These are phyloP conservation scores for Waitea zeae DNA, from an alignment of 1,284 basidiomycete genomes.

Conservation along the genomic window DNA sequence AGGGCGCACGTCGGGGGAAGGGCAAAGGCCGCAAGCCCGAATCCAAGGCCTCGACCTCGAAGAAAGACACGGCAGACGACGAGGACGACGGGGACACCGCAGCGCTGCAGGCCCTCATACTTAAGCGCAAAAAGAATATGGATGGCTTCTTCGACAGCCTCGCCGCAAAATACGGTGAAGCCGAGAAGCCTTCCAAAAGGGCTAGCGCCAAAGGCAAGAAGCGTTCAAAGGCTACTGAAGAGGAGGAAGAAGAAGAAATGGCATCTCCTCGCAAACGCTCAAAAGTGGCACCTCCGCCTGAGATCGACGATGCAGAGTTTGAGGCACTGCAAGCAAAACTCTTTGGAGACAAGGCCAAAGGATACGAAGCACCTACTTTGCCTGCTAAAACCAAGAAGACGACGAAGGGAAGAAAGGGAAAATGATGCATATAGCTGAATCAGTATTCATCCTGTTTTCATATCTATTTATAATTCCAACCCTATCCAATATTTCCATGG, in stretches of 20 bases:
- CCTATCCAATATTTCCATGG: too few relatives aligned
- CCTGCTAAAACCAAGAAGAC: constrained; percentile 14
- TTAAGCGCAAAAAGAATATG: constrained; percentile 58
- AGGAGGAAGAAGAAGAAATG: constrained; percentile 20
- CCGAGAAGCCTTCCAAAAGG: constrained; percentile 18
- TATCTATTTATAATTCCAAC: too few relatives aligned
- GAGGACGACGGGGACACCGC: constrained; percentile 47
- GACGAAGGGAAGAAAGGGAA: constrained; percentile 9
- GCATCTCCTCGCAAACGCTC: constrained; percentile 34
- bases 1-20: constrained; percentile 41
- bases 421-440: not conserved
- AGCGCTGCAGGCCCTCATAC: constrained; percentile 67
- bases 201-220: constrained; percentile 37
- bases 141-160: constrained; percentile 61
- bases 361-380: too few relatives aligned
- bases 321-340: constrained; percentile 42
- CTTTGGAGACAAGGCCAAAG: constrained; percentile 26
- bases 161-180: constrained; percentile 65
- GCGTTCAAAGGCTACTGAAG: constrained; percentile 20
- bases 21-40: constrained; percentile 17
- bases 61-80: constrained; percentile 18
- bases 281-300: constrained; percentile 23
- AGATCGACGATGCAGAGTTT: constrained; percentile 56
- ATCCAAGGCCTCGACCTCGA: constrained; percentile 19
- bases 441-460: not conserved